Conservation (phyloP, 2,329 filamentous ascomycete species). For the Venturia pyrina region DNA sequence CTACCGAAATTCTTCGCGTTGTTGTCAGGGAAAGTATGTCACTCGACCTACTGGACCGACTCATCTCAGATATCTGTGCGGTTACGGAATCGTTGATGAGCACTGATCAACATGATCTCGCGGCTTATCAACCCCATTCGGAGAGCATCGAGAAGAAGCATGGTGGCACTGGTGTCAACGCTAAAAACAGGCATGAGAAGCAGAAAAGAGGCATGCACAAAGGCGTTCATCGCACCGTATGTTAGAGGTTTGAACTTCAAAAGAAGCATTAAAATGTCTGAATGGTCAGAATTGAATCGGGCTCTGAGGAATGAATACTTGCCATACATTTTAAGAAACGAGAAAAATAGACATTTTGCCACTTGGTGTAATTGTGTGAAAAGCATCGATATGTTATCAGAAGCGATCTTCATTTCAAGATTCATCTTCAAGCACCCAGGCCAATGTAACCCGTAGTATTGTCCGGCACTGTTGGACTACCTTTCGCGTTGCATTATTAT, state of each 20-base stretch:
- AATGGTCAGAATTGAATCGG: no score
- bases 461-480: no score
- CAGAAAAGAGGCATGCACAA: neutral
- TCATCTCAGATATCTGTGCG: conserved; percentile 50
- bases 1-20: conserved; percentile 56
- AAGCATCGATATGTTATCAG: no score
- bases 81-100: conserved; percentile 53
- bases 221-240: neutral
- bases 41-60: conserved; percentile 54
- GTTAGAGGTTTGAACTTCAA: neutral
- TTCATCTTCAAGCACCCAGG: no score
- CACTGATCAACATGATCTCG: conserved; percentile 41
- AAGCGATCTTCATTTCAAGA: no score
- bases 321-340: no score
- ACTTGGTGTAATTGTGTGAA: no score
- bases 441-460: no score
- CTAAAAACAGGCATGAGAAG: neutral
- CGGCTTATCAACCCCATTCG: conserved; percentile 34
- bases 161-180: neutral
- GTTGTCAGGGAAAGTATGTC: conserved; percentile 58
- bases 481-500: no score
- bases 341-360: no score
- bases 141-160: conserved; percentile 34
- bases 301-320: no score
- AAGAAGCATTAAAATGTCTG: no score